Evolutionary conservation across 257 asterid genomes (phyloP).

Genomic region (Prunella vulgaris): DNA sequence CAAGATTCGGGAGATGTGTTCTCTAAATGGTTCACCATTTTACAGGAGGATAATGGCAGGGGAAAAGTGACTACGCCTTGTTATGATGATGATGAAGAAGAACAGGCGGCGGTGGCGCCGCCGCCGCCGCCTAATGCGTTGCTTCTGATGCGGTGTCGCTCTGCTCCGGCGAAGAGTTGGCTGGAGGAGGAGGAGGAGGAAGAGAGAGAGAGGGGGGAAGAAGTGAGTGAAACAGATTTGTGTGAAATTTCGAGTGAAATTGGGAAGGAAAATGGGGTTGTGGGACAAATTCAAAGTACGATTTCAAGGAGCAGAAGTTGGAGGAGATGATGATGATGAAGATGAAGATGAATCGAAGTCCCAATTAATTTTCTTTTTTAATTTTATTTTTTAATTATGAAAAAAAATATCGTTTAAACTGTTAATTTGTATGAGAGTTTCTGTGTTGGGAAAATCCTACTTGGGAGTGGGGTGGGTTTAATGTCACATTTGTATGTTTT

Average conservation of each 20-base stretch:
- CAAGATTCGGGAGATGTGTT: slow-evolving; percentile 41
- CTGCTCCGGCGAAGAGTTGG: slow-evolving; percentile 88
- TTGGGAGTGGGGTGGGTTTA: background rate
- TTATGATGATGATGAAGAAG: background rate
- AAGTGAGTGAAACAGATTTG: slow-evolving; percentile 23
- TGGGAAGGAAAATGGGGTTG: slow-evolving; percentile 60
- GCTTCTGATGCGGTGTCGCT: slow-evolving; percentile 79
- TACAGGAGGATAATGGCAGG: slow-evolving; percentile 55
- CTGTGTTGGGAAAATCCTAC: background rate
- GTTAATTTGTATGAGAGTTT: slow-evolving; percentile 10
- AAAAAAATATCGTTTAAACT: background rate
- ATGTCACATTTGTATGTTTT: slow-evolving; percentile 16
- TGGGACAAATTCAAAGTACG: slow-evolving; percentile 50
- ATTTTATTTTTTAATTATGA: background rate
- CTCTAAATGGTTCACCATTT: slow-evolving; percentile 84
- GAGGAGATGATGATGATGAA: slow-evolving; percentile 53
- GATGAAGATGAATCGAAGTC: slow-evolving; percentile 3
- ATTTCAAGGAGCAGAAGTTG: slow-evolving; percentile 70
- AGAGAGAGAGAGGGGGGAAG: slow-evolving; percentile 8
- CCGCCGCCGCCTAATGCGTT: slow-evolving; percentile 64
- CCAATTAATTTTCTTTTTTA: background rate
- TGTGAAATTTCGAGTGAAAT: slow-evolving; percentile 48
- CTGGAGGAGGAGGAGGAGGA: slow-evolving; percentile 39
- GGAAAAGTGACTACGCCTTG: slow-evolving; percentile 2
- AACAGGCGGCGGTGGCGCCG: background rate